A percentile compares a stretch with the other conserved stretches of the same genome.
phyloP scores from a whole-genome alignment of 2,329 filamentous ascomycete species.

The Hawksworthiomyces lignivorus region DNA sequence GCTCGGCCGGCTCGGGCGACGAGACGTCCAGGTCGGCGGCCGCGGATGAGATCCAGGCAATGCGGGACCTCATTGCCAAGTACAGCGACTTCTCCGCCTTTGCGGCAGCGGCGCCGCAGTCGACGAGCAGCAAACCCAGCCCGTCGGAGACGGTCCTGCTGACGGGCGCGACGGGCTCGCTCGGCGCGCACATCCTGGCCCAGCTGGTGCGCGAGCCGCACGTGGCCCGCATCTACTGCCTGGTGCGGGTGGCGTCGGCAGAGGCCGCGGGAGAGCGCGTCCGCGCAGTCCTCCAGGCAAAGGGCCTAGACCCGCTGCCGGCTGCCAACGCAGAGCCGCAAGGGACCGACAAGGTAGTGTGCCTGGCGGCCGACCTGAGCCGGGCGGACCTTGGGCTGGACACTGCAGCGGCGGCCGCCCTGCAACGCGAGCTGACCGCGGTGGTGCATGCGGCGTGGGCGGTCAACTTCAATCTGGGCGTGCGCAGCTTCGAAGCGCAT shows the following conservation, averaged over 20 bases:
- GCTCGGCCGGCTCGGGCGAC: constrained; percentile 26
- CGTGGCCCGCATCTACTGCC: constrained; percentile 43
- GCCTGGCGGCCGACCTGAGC: constrained; percentile 33
- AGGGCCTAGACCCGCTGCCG: constrained; percentile 13
- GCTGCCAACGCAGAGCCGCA: too few relatives aligned
- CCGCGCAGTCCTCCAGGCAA: constrained; percentile 2
- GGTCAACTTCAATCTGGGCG: constrained; percentile 46
- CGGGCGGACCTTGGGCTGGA: constrained; percentile 12
- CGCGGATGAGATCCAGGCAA: constrained; percentile 29
- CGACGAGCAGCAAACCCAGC: too few relatives aligned
- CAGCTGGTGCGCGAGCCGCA: constrained; percentile 51
- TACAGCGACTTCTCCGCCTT: constrained; percentile 5
- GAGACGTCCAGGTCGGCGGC: constrained; percentile 25
- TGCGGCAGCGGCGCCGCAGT: neutral
- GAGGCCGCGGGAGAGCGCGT: constrained; percentile 17
- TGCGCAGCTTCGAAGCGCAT: constrained; percentile 38
- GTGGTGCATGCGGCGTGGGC: constrained; percentile 46
- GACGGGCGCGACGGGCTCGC: constrained; percentile 53
- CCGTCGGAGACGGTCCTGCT: constrained; percentile 1
- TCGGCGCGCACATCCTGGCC: constrained; percentile 53
- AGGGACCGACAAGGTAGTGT: constrained; percentile 26
- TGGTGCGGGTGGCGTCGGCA: constrained; percentile 36
- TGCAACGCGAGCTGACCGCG: constrained; percentile 20
- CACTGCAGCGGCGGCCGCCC: constrained; percentile 18
- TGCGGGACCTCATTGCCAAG: constrained; percentile 16